These are phyloP conservation scores for Eremochloa ophiuroides DNA, from an alignment of 176 grass and related monocot species.

Conservation along the genomic window DNA sequence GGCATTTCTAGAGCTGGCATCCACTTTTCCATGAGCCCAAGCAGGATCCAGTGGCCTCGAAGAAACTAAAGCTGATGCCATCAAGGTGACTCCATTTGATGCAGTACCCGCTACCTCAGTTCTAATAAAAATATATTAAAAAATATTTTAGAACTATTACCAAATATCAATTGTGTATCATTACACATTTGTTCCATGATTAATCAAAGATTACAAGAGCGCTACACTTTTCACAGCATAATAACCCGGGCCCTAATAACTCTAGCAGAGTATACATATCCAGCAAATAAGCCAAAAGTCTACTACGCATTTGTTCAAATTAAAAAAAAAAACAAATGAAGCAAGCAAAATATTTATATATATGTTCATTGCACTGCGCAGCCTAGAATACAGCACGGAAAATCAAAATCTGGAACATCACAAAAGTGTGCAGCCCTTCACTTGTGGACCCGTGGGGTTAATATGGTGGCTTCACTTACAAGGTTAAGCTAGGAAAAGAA, in stretches of 20 bases:
- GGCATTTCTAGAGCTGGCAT: constrained; percentile 21
- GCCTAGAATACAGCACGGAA: not conserved
- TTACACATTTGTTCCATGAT: not conserved
- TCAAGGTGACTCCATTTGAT: not conserved
- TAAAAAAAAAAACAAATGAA: not conserved
- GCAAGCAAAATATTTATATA: not conserved
- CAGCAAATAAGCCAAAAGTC: not conserved
- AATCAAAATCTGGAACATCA: not conserved
- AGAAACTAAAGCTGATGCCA: constrained; percentile 29
- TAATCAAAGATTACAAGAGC: not conserved
- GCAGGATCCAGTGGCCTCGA: constrained; percentile 40
- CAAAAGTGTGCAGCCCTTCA: not conserved
- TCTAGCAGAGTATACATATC: not conserved
- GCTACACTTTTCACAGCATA: not conserved
- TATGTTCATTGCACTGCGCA: not conserved
- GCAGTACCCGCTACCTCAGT: not conserved
- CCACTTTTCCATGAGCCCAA: constrained; percentile 47
- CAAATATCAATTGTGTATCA: not conserved
- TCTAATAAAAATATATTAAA: not conserved
- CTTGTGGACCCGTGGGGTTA: not conserved
- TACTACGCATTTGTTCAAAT: not conserved
- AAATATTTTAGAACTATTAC: not conserved
- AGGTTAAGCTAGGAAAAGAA: not conserved
- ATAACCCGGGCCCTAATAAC: too few relatives aligned
- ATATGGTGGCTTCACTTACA: not conserved